Percentiles rank a stretch among this genome's conserved stretches.
phyloP scores from a whole-genome alignment of 345 rosid species.

The Garcia nutans region DNA sequence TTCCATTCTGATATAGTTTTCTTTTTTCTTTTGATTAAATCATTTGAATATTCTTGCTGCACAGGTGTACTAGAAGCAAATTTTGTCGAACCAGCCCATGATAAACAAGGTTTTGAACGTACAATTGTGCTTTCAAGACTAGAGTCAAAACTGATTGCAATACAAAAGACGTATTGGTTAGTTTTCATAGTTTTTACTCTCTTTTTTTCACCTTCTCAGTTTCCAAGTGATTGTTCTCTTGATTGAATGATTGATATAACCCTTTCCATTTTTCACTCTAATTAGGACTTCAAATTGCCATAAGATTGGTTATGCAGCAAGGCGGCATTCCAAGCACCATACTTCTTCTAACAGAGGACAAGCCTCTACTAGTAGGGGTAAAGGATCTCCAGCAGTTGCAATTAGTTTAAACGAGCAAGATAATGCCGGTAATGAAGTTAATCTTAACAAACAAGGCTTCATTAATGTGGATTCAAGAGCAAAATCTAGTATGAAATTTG shows the following conservation, averaged over 20 bases:
- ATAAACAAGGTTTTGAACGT: conserved; percentile 82
- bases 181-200: background rate
- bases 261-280: conserved; percentile 1
- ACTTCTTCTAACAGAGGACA: conserved; percentile 3
- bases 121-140: conserved; percentile 57
- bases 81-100: conserved; percentile 83
- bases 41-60: background rate
- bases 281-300: conserved; percentile 59
- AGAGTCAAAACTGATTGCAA: conserved; percentile 39
- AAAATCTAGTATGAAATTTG: background rate
- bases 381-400: background rate
- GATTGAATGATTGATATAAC: background rate
- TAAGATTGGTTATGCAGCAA: conserved; percentile 57
- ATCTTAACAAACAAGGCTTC: conserved; percentile 1
- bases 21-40: background rate
- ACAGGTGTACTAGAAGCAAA: conserved; percentile 70
- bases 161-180: conserved; percentile 64
- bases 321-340: conserved; percentile 27
- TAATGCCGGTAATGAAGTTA: background rate
- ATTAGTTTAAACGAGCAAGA: background rate
- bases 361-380: background rate
- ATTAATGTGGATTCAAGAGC: background rate
- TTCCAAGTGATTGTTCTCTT: background rate
- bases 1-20: too few relatives aligned
- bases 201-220: background rate